Percentiles rank a stretch among this genome's conserved stretches.
Conservation (phyloP, 1,139 yeast species). For the Arxiozyma heterogenica region DNA sequence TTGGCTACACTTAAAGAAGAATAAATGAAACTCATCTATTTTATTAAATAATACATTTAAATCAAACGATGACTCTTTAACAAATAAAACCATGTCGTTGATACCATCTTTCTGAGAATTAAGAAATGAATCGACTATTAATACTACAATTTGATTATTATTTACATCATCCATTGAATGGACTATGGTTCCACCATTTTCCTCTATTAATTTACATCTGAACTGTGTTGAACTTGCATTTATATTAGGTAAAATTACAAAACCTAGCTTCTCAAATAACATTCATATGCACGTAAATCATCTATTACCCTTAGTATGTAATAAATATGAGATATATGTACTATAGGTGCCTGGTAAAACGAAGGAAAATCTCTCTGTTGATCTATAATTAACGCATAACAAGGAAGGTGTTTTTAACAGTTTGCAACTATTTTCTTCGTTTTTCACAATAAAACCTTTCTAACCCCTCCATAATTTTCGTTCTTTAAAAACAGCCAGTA, state of each 20-base stretch:
- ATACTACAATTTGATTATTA: conserved; percentile 8
- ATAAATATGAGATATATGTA: background rate
- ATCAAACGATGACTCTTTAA: conserved; percentile 14
- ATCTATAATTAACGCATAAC: no score
- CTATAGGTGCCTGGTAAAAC: background rate
- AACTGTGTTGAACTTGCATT: conserved; percentile 11
- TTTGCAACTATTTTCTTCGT: no score
- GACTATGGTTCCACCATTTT: conserved; percentile 33
- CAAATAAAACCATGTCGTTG: conserved; percentile 9
- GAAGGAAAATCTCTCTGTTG: background rate
- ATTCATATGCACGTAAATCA: background rate
- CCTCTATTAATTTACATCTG: conserved; percentile 11
- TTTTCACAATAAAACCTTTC: background rate
- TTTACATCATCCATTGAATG: conserved; percentile 8
- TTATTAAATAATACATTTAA: conserved; percentile 10
- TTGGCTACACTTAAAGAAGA: conserved; percentile 4
- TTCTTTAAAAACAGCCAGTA: no score
- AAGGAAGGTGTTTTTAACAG: no score
- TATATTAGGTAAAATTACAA: conserved; percentile 21
- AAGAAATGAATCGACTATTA: conserved; percentile 22
- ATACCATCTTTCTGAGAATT: conserved; percentile 5
- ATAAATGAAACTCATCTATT: conserved; percentile 8
- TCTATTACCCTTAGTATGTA: background rate
- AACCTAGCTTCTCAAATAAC: conserved; percentile 14
- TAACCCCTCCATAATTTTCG: background rate